Evolutionary conservation across 2,329 filamentous ascomycete genomes (phyloP).

Genomic region (Nectriaceae sp.): DNA sequence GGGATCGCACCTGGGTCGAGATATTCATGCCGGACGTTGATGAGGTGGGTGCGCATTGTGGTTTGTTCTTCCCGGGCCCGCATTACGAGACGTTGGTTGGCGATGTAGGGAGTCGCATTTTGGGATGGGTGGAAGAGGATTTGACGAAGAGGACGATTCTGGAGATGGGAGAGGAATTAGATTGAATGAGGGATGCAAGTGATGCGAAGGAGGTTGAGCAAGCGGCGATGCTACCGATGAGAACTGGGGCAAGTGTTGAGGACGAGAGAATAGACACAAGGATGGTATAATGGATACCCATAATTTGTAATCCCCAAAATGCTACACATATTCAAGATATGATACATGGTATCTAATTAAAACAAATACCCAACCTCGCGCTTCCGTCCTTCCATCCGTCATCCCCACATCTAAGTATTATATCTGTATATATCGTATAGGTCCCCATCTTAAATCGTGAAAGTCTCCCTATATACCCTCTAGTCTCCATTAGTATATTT

Average conservation of each 20-base stretch:
- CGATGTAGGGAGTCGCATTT: constrained; percentile 67
- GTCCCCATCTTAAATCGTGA: neutral
- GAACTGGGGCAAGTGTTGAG: neutral
- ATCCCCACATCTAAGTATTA: neutral
- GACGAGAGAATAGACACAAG: neutral
- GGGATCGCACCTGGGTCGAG: constrained; percentile 74
- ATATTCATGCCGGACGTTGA: constrained; percentile 83
- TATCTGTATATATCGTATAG: constrained; percentile 11
- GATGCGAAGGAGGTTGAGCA: constrained; percentile 2
- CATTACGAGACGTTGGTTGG: constrained; percentile 79
- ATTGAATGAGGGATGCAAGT: neutral
- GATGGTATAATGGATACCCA: neutral
- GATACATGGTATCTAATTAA: constrained; percentile 28
- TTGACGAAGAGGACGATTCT: constrained; percentile 44
- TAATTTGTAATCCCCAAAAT: constrained; percentile 14
- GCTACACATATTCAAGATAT: constrained; percentile 13
- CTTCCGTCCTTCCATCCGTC: constrained; percentile 4
- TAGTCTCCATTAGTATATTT: constrained; percentile 6
- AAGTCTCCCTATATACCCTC: constrained; percentile 1
- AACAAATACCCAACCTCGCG: constrained; percentile 15
- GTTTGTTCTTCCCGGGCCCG: constrained; percentile 72
- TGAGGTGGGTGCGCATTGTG: constrained; percentile 83
- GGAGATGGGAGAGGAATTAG: constrained; percentile 20
- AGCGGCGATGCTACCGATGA: neutral
- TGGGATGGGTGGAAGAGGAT: constrained; percentile 70